Percentiles rank a stretch among this genome's conserved stretches.
Conservation (phyloP, 2,329 filamentous ascomycete species). For the Penicillium sp. region DNA sequence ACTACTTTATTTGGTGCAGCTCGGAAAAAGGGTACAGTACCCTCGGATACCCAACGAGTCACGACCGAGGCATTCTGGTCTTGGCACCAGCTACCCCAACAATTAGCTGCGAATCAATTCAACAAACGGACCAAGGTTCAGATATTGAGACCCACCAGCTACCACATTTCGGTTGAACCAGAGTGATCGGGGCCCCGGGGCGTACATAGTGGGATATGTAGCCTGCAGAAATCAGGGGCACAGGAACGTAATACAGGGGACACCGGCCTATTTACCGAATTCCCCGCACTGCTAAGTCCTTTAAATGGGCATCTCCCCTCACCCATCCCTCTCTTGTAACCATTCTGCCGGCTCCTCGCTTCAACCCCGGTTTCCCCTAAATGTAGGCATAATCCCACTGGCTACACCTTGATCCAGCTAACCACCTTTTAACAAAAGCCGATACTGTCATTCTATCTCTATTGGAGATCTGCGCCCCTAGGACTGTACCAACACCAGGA, state of each 20-base stretch:
- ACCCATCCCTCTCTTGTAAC: neutral
- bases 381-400: neutral
- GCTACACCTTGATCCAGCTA: neutral
- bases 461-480: neutral
- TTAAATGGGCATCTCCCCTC: conserved; percentile 3
- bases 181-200: too few species aligned
- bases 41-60: conserved; percentile 8
- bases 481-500: neutral
- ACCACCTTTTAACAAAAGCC: neutral
- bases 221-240: too few species aligned
- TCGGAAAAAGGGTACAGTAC: neutral
- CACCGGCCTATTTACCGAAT: conserved; percentile 1
- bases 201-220: too few species aligned
- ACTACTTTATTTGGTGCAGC: conserved; percentile 7
- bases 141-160: neutral
- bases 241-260: neutral
- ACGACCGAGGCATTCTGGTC: conserved; percentile 5
- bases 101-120: conserved; percentile 14
- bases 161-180: neutral
- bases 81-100: neutral
- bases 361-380: neutral
- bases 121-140: neutral
- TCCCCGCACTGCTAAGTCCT: conserved; percentile 6
- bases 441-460: neutral
- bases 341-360: neutral